phyloP scores from a whole-genome alignment of 2,329 filamentous ascomycete species.

The Whalleya microplaca region DNA sequence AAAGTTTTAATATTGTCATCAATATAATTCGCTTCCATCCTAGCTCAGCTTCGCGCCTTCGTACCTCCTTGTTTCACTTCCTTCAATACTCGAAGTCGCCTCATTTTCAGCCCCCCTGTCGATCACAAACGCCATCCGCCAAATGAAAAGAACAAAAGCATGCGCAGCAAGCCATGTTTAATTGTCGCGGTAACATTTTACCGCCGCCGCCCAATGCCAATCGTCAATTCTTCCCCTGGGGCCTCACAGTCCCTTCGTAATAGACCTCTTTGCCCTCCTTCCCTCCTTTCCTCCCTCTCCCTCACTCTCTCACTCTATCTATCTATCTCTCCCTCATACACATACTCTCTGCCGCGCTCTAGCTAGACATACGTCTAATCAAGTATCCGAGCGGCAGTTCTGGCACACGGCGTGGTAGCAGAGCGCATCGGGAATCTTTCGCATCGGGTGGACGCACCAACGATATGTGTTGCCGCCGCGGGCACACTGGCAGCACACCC shows the following conservation, averaged over 20 bases:
- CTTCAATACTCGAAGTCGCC: neutral
- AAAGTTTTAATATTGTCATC: slow-evolving; percentile 20
- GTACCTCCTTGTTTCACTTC: slow-evolving; percentile 14
- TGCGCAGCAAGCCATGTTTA: neutral
- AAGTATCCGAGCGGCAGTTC: slow-evolving; percentile 43
- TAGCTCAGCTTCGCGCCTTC: slow-evolving; percentile 8
- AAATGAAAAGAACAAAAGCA: neutral
- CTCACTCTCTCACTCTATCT: too few species aligned
- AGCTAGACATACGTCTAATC: neutral
- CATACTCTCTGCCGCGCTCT: neutral
- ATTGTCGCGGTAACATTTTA: neutral
- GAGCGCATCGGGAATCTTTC: slow-evolving; percentile 51
- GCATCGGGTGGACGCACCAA: slow-evolving; percentile 51
- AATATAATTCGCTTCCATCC: slow-evolving; percentile 17
- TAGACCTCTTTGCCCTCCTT: neutral
- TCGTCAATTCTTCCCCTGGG: neutral
- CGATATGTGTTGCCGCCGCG: slow-evolving; percentile 50
- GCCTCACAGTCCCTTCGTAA: too few species aligned
- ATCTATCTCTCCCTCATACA: too few species aligned
- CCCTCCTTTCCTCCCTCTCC: neutral
- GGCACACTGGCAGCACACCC: slow-evolving; percentile 55
- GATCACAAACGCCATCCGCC: neutral
- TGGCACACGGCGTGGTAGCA: slow-evolving; percentile 57
- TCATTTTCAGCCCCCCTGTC: neutral
- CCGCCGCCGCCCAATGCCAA: neutral